Evolutionary conservation across 1,284 basidiomycete genomes (phyloP), one percentile per base, ranked within the genome.

Genomic region (Trichosporon sp.): DNA sequence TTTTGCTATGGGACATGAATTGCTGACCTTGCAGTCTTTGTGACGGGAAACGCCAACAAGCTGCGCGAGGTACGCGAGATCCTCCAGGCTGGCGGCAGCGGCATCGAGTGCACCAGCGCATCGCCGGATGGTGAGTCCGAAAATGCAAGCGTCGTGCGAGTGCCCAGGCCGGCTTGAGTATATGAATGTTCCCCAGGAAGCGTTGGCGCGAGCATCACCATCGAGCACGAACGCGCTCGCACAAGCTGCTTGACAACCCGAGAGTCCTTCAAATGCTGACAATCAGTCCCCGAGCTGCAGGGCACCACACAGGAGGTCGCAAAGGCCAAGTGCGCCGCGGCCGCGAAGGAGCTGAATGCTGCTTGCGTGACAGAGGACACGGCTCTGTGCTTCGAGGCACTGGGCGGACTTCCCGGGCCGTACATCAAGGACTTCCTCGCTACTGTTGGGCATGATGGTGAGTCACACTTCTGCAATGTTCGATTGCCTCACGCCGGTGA

Each of bases 311-410:
- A 89, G 67, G 91, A 97, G 74, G 90, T 99, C 14, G 94, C 95
- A 0, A 85, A 80, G 21, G 94, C 89, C 27, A 99, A 99, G 81
- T 95, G 92, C 75, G 82, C 84, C 67, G 85, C 86, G 11, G 95
- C 95, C 16, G 91, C 94, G 33, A 87, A 92, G 74, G 79, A 90
- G 89, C 81, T 92, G 33, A 86, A 87, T 11, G 88, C 89, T 0
- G 89, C 95, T 4, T 95, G 92, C 74, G 92, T 99, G 68, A 98
- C 94, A 0, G 95, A 99, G 81, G 96, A 99, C 78, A 98, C 95
- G 0, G 93, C 95, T 0, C 86, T 99, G 4, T 91, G 89, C 73
- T 98, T 94, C 75, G 86, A 89, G 69, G 94, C 95, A 0, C 82
- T 98, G 34, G 86, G 88, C 40, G 95, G 92, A 0, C 86, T 99